Percentiles rank a stretch among this genome's conserved stretches.
These are phyloP conservation scores for Carallia brachiata DNA, from an alignment of 345 rosid genomes.

Conservation along the genomic window DNA sequence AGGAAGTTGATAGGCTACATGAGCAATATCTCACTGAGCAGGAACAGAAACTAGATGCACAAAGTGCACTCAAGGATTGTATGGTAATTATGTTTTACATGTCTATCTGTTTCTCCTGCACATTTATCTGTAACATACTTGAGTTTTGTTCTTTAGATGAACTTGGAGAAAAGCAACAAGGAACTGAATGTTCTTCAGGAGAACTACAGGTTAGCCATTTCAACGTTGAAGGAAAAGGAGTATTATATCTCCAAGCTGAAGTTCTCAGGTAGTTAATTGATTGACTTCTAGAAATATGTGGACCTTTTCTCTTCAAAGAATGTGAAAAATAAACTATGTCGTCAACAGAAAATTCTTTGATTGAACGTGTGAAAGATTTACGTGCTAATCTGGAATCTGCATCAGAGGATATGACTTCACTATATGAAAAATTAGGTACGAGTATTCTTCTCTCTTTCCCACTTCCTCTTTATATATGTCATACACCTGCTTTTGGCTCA, in stretches of 20 bases:
- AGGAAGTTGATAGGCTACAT: conserved; percentile 63
- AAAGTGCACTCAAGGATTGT: conserved; percentile 63
- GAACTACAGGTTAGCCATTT: conserved; percentile 38
- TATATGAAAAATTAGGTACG: conserved; percentile 72
- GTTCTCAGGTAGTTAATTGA: conserved; percentile 50
- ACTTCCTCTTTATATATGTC: not conserved
- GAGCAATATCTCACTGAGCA: conserved; percentile 69
- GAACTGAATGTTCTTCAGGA: conserved; percentile 64
- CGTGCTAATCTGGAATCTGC: conserved; percentile 71
- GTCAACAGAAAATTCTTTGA: conserved; percentile 57
- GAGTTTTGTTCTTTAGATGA: conserved; percentile 43
- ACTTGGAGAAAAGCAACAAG: conserved; percentile 51
- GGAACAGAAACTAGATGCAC: conserved; percentile 58
- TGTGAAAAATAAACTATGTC: conserved; percentile 9
- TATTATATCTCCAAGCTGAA: conserved; percentile 51
- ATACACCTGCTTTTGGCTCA: not conserved
- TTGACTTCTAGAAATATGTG: not conserved
- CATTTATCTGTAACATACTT: conserved; percentile 10
- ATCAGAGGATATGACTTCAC: conserved; percentile 66
- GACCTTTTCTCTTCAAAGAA: not conserved
- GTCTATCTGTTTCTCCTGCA: conserved; percentile 4
- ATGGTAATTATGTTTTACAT: conserved; percentile 43
- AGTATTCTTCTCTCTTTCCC: conserved; percentile 4
- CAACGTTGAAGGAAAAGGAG: conserved; percentile 58
- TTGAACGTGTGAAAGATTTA: conserved; percentile 63